Evolutionary conservation across 139 green algal genomes (phyloP).

Genomic region (Zygnema circumcarinatum): DNA sequence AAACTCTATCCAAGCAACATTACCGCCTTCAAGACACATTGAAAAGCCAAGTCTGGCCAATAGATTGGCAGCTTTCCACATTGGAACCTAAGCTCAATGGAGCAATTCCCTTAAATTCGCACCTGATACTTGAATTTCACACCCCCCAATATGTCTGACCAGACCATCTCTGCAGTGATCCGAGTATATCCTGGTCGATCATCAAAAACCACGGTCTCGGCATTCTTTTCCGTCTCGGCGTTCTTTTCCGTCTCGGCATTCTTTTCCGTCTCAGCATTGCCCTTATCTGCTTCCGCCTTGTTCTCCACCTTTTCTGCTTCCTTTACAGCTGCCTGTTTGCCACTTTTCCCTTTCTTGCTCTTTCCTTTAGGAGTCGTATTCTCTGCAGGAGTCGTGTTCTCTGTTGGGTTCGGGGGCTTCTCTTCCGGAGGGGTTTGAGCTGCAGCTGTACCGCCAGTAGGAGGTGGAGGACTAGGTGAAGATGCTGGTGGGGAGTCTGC

Average conservation of each 20-base stretch:
- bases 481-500: neutral
- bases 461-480: neutral
- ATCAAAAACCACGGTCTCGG: neutral
- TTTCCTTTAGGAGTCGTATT: constrained; percentile 26
- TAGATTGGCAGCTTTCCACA: too few relatives aligned
- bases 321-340: neutral
- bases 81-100: too few relatives aligned
- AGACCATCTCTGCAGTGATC: constrained; percentile 56
- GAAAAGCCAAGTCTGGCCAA: too few relatives aligned
- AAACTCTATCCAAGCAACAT: too few relatives aligned
- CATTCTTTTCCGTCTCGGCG: neutral
- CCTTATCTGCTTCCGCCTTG: constrained; percentile 7
- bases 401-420: neutral
- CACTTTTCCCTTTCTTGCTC: neutral
- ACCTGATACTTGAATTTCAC: constrained; percentile 60
- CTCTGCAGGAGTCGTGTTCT: neutral
- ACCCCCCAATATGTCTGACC: constrained; percentile 50
- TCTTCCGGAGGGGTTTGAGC: neutral
- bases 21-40: too few relatives aligned
- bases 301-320: constrained; percentile 2
- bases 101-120: too few relatives aligned
- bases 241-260: neutral
- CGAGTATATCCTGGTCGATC: constrained; percentile 49
- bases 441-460: neutral
- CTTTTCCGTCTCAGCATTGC: neutral